These are phyloP conservation scores for Rusavskia elegans DNA, from an alignment of 495 filamentous ascomycete species.

Conservation along the genomic window DNA sequence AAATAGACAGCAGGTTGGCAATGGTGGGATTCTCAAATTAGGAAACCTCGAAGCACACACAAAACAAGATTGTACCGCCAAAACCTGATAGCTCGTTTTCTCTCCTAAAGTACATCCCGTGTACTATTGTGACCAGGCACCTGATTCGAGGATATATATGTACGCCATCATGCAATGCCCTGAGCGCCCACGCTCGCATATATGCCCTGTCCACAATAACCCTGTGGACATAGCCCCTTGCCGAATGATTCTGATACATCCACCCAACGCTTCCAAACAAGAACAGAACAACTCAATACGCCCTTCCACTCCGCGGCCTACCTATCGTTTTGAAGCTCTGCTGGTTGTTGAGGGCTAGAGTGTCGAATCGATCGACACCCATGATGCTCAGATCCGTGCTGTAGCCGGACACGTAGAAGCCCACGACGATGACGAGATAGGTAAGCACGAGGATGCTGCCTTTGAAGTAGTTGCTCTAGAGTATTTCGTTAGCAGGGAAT, in stretches of 20 bases:
- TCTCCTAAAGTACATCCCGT: no score
- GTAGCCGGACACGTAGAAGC: slow-evolving; percentile 78
- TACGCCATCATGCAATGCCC: background rate
- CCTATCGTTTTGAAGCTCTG: slow-evolving; percentile 39
- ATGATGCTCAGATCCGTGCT: slow-evolving; percentile 38
- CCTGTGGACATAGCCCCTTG: no score
- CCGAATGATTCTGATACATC: background rate
- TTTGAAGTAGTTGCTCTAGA: slow-evolving; percentile 41
- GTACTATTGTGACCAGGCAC: no score
- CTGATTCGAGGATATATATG: no score
- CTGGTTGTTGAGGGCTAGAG: slow-evolving; percentile 33
- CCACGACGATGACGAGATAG: slow-evolving; percentile 82
- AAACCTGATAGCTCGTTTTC: no score
- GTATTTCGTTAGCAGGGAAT: background rate
- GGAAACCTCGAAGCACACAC: no score
- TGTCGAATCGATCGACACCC: slow-evolving; percentile 57
- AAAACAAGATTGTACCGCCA: no score
- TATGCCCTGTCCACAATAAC: no score
- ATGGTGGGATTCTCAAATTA: no score
- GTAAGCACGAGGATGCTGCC: slow-evolving; percentile 87
- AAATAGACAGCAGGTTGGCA: no score
- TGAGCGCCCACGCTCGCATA: no score
- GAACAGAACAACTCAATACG: slow-evolving; percentile 1
- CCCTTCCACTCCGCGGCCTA: slow-evolving; percentile 11
- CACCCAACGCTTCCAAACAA: no score